These are phyloP conservation scores for Funneliformis mosseae DNA, from an alignment of 192 early-diverging fungal genomes.

Conservation along the genomic window DNA sequence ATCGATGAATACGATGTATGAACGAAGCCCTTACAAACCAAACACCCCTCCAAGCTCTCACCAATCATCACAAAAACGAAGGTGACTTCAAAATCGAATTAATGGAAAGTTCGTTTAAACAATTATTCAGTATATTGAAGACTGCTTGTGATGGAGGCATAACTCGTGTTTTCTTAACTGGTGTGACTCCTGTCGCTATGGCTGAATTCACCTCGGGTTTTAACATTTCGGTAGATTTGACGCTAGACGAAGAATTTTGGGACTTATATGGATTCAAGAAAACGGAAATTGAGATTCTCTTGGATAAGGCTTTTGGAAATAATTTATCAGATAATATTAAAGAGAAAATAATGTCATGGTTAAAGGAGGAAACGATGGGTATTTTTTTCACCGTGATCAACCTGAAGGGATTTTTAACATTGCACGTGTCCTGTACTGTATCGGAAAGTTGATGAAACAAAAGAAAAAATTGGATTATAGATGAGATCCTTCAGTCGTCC, in stretches of 20 bases:
- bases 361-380: not conserved
- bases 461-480: not conserved
- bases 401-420: not conserved
- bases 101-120: not conserved
- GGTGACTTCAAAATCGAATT: too few relatives aligned
- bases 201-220: not conserved
- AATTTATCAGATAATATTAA: conserved; percentile 4
- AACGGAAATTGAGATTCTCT: not conserved
- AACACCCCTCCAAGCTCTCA: too few relatives aligned
- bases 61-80: not conserved
- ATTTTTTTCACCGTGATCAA: too few relatives aligned
- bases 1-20: conserved; percentile 7
- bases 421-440: not conserved
- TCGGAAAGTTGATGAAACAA: not conserved
- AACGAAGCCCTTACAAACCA: not conserved
- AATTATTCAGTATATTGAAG: conserved; percentile 6
- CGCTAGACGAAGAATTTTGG: conserved; percentile 3
- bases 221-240: conserved; percentile 13
- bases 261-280: conserved; percentile 3
- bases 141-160: conserved; percentile 2
- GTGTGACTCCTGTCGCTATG: conserved; percentile 10
- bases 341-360: conserved; percentile 8
- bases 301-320: not conserved
- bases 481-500: conserved; percentile 1
- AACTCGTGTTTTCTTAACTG: conserved; percentile 5